These are phyloP conservation scores for Penicillium arizonense DNA, from an alignment of 495 filamentous ascomycete species.

Conservation along the genomic window DNA sequence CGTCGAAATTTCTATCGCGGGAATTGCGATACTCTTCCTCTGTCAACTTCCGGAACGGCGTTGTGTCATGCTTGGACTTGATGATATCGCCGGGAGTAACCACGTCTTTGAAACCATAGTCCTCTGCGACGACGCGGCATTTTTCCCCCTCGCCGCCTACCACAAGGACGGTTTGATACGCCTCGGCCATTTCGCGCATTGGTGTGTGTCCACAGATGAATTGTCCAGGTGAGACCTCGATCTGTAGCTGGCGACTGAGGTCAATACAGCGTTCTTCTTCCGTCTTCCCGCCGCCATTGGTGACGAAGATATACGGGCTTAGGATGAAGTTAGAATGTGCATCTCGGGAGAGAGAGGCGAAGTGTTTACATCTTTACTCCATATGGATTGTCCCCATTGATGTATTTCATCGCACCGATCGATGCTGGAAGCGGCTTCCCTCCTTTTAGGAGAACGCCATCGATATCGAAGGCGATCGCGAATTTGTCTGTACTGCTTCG, in stretches of 20 bases:
- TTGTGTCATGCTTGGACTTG: constrained; percentile 76
- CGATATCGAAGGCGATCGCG: constrained; percentile 90
- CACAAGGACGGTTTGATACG: constrained; percentile 79
- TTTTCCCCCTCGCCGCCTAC: constrained; percentile 90
- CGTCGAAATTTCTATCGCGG: constrained; percentile 56
- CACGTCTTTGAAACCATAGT: constrained; percentile 86
- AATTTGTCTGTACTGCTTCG: constrained; percentile 47
- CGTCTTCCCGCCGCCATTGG: constrained; percentile 89
- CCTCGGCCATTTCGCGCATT: constrained; percentile 83
- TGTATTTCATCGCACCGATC: constrained; percentile 76
- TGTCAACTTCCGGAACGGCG: constrained; percentile 83
- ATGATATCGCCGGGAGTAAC: constrained; percentile 91
- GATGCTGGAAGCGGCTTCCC: constrained; percentile 79
- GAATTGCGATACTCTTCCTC: constrained; percentile 68
- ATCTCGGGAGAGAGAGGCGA: neutral
- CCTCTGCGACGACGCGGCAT: constrained; percentile 78
- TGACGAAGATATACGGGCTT: constrained; percentile 86
- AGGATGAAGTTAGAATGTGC: constrained; percentile 1
- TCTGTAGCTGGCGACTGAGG: constrained; percentile 73
- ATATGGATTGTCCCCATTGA: constrained; percentile 83
- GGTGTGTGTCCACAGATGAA: constrained; percentile 95
- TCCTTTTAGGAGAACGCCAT: constrained; percentile 81
- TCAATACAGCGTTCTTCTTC: constrained; percentile 84
- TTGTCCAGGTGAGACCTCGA: constrained; percentile 72
- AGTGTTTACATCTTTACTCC: constrained; percentile 72